phyloP scores from a whole-genome alignment of 2,329 filamentous ascomycete species.

The Aspergillus fumigatus region DNA sequence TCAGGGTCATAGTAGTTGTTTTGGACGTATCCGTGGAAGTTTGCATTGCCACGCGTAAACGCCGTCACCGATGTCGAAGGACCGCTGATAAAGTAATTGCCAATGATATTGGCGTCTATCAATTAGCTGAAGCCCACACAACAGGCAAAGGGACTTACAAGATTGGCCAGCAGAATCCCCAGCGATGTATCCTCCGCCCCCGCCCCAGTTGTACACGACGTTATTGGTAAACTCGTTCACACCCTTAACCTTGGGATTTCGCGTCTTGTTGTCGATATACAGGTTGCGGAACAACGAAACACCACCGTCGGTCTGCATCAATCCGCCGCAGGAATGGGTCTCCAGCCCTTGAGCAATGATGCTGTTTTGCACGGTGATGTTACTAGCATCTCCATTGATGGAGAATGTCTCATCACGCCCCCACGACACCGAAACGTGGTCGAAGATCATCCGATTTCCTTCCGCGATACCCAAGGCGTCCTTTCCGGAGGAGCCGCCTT shows the following conservation, averaged over 20 bases:
- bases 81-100: conserved; percentile 56
- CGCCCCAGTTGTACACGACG: conserved; percentile 51
- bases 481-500: conserved; percentile 48
- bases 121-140: background rate
- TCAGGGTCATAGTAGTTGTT: conserved; percentile 52
- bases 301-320: conserved; percentile 30
- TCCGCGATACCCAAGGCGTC: conserved; percentile 52
- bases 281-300: conserved; percentile 50
- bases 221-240: conserved; percentile 51
- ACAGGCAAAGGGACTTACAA: conserved; percentile 8
- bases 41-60: conserved; percentile 53
- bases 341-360: conserved; percentile 53
- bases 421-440: conserved; percentile 52
- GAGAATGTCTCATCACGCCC: conserved; percentile 55
- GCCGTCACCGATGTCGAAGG: conserved; percentile 48
- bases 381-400: conserved; percentile 45
- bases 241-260: conserved; percentile 55
- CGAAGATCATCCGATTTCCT: conserved; percentile 53
- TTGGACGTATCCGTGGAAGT: conserved; percentile 51
- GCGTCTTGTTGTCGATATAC: conserved; percentile 55
- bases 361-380: conserved; percentile 50
- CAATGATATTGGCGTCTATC: conserved; percentile 47
- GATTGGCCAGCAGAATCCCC: conserved; percentile 47
- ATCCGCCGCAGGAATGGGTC: conserved; percentile 50
- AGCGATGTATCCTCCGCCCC: conserved; percentile 53